These are phyloP conservation scores for Geotrichum citri-aurantii DNA, from an alignment of 1,139 yeast genomes.

Conservation along the genomic window DNA sequence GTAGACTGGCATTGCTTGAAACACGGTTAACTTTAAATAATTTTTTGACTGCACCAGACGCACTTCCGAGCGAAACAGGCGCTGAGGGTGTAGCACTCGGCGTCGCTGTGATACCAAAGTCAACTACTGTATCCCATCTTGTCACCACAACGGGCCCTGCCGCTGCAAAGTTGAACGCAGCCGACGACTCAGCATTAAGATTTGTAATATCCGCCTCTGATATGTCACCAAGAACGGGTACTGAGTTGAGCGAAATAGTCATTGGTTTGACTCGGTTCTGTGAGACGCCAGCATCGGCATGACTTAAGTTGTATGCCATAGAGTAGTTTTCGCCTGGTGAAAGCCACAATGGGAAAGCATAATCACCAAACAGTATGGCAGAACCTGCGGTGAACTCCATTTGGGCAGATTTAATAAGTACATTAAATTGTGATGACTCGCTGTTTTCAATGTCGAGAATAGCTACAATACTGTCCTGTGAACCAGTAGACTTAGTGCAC, in stretches of 20 bases:
- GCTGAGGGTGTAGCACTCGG: slow-evolving; percentile 28
- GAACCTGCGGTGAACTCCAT: slow-evolving; percentile 43
- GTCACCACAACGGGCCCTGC: slow-evolving; percentile 42
- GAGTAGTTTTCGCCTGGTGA: slow-evolving; percentile 35
- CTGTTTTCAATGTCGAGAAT: slow-evolving; percentile 52
- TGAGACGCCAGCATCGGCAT: slow-evolving; percentile 25
- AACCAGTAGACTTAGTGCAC: slow-evolving; percentile 53
- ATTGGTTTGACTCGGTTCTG: slow-evolving; percentile 26
- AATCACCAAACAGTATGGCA: slow-evolving; percentile 35
- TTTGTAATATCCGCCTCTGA: slow-evolving; percentile 6
- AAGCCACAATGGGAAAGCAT: slow-evolving; percentile 33
- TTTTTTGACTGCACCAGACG: slow-evolving; percentile 19
- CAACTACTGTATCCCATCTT: slow-evolving; percentile 57
- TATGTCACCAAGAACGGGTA: slow-evolving; percentile 28
- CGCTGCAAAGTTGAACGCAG: background rate
- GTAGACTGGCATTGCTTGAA: slow-evolving; percentile 4
- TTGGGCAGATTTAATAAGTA: slow-evolving; percentile 35
- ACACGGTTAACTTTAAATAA: slow-evolving; percentile 15
- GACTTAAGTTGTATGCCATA: slow-evolving; percentile 28
- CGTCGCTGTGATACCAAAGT: slow-evolving; percentile 48
- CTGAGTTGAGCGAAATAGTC: slow-evolving; percentile 24
- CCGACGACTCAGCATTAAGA: background rate
- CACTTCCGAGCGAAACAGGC: slow-evolving; percentile 17
- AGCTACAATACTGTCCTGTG: slow-evolving; percentile 47
- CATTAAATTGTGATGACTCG: slow-evolving; percentile 35